Base-by-base conservation (phyloP, 1,139 yeast species). In the Debaryomyces coudertii region DNA sequence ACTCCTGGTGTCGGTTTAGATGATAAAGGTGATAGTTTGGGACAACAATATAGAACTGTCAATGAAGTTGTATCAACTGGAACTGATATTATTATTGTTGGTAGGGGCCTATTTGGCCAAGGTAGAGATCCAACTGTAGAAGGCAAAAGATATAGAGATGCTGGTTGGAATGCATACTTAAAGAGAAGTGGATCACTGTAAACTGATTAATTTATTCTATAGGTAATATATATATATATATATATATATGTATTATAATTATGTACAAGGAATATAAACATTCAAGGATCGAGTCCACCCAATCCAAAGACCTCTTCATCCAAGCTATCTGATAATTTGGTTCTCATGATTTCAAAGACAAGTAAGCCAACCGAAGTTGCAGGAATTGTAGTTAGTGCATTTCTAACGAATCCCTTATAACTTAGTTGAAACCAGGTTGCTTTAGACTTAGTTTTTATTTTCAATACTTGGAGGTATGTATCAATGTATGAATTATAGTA, bases 1-100 rank as follows among this genome's bases (percentile, higher is more conserved):
- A 93, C 99, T 1, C 99, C 99, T 0, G 99, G 99, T 49, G 99
- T 95, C 38, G 98, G 98, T 1, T 77, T 95, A 48, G 99, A 92
- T 62, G 98, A 92, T 61, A 93, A 86, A 66, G 98, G 98, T n/a
- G 99, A 93, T 65, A 83, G 84, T 1, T 77, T 93, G 51, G 99
- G 99, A 18, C 99, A 95, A 69, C 99, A 93, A 68, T 95, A 95
- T 68, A 79, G 99, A 65, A 83, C 97, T 6, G 99, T 93, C 2
- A 83, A 82, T 55, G 89, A 88, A 51, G 99, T 90, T 24, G 73
- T 89, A 7, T 64, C 80, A 20, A 82, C 87, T 4, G 99, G 99
- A 14, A 79, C 96, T 2, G 99, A 95, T 65, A 80, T 95, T 46
- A 90, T 95, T 46, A 95, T 95, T 64, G 99, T 95, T 15, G 99